phyloP scores from a whole-genome alignment of 2,329 filamentous ascomycete genomes.

The Trichoderma endophyticum region DNA sequence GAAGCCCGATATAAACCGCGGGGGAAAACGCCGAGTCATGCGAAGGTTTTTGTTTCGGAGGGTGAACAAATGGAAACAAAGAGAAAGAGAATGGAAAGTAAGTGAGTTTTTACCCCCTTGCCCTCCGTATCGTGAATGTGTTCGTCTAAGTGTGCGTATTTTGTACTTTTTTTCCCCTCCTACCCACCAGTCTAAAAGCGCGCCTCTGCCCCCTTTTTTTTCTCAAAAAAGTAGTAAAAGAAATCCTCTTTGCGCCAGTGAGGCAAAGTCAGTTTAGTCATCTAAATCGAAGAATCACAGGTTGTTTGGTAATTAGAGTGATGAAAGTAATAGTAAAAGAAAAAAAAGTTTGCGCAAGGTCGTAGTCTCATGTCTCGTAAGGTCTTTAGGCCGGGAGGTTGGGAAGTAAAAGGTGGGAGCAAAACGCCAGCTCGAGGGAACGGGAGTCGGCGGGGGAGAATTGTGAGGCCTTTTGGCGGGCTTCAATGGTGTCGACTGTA shows the following conservation, averaged over 20 bases:
- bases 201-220: neutral
- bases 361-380: constrained; percentile 16
- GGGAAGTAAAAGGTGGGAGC: constrained; percentile 46
- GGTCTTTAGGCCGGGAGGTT: constrained; percentile 23
- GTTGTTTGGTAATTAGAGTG: neutral
- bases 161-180: neutral
- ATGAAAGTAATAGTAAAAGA: neutral
- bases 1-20: neutral
- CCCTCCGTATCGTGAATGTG: neutral
- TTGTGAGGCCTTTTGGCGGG: constrained; percentile 49
- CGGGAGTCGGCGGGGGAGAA: constrained; percentile 51
- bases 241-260: neutral
- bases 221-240: neutral
- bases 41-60: neutral
- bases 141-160: neutral
- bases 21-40: constrained; percentile 1
- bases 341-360: neutral
- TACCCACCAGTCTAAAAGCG: neutral
- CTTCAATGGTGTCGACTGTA: constrained; percentile 34
- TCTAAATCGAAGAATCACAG: constrained; percentile 1
- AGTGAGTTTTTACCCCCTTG: neutral
- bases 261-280: constrained; percentile 8
- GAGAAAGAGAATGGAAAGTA: neutral
- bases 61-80: neutral
- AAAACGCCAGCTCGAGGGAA: constrained; percentile 50